Evolutionary conservation across 1,139 yeast species (phyloP), one percentile per base, ranked within the genome.

Genomic region (Yamadazyma triangularis): DNA sequence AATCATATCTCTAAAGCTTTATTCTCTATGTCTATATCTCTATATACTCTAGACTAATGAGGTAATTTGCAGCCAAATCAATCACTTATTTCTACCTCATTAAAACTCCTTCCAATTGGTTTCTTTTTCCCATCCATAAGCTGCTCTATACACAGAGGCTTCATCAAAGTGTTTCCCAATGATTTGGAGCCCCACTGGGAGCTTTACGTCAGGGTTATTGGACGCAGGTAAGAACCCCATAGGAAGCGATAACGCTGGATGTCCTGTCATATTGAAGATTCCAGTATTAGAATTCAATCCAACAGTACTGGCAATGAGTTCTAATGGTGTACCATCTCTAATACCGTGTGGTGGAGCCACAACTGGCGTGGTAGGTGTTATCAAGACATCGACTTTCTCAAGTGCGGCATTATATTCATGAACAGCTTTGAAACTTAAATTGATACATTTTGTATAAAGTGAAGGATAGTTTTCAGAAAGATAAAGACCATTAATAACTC

Each of bases 181-280:
- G 8, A 40, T 24, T 28, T 40, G 44, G 10, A 40, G 27, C 3
- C 42, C 40, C 3, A 40, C 44, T 8, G 44, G 44, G 15, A 40
- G 30, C 26, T 38, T 38, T 1, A 34, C 31, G 6, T 33, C 28
- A 4, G 42, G 38, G 11, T 39, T 32, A 14, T 40, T 39, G 15
- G 21, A 18, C 8, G 38, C 34, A 8, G 42, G 41, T 12, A 38
- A 27, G 32, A 36, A 36, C n/a, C 44, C 44, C 11, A 34, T 25
- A 9, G 44, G 44, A 13, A 40, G 20, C 12, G 44, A 31, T 25
- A 40, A 28, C 3, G 44, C 44, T 6, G 44, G 44, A 14, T 40
- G 44, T 9, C 44, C 44, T 24, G 42, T 40, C 14, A 39, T 40
- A 21, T 40, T 39, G 26, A 40, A 40, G 3, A 40, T 40, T 14